Percentiles rank a stretch among this genome's conserved stretches.
These are phyloP conservation scores for Trichomonas tenax DNA, from an alignment of 208 protist genomes.

Conservation along the genomic window DNA sequence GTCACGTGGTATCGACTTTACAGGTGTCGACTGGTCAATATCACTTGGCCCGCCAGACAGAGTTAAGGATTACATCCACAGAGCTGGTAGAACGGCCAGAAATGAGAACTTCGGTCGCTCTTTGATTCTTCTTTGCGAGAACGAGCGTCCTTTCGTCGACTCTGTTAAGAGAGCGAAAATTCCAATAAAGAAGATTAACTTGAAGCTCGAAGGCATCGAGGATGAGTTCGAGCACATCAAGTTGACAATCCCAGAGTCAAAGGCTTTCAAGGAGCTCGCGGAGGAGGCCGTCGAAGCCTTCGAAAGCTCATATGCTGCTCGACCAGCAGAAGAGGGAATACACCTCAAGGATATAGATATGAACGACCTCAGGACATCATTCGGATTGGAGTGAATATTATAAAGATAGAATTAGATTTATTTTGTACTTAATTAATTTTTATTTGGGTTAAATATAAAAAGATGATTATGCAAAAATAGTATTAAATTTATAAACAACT, in stretches of 20 bases:
- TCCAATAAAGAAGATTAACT: not conserved
- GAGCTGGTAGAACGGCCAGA: conserved; percentile 90
- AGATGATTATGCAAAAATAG: too few relatives aligned
- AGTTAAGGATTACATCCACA: conserved; percentile 96
- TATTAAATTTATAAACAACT: too few relatives aligned
- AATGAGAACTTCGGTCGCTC: conserved; percentile 58
- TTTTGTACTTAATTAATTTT: not conserved
- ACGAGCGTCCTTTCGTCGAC: not conserved
- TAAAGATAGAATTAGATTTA: not conserved
- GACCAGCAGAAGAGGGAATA: conserved; percentile 9
- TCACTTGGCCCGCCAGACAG: conserved; percentile 97
- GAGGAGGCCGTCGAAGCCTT: not conserved
- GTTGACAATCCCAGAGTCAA: not conserved
- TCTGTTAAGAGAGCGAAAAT: not conserved
- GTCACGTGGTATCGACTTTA: conserved; percentile 93
- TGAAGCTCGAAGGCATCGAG: not conserved
- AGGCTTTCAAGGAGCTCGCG: not conserved
- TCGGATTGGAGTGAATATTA: not conserved
- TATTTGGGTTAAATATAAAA: too few relatives aligned
- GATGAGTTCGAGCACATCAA: not conserved
- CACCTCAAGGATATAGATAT: not conserved
- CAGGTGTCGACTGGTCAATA: conserved; percentile 87
- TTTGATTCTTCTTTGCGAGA: not conserved
- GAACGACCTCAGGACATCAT: not conserved
- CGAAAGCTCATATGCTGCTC: not conserved